phyloP scores from a whole-genome alignment of 192 early-diverging fungal species.

The Chytriomyces confervae region DNA sequence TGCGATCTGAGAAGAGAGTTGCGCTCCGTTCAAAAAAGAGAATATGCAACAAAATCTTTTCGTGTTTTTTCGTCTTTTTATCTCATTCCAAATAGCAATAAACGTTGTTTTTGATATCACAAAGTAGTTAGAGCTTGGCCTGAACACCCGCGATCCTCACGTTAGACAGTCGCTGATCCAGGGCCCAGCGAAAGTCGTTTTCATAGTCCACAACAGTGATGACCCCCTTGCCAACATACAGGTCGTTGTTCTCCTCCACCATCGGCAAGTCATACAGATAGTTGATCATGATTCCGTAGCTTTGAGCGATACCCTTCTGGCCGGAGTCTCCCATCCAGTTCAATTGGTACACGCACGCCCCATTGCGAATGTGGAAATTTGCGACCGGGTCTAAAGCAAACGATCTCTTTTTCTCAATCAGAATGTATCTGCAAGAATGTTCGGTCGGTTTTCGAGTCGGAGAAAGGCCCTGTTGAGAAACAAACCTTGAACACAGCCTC shows the following conservation, averaged over 20 bases:
- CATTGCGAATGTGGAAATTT: slow-evolving; percentile 95
- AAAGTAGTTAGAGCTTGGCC: no score
- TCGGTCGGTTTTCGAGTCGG: not conserved
- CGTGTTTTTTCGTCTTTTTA: no score
- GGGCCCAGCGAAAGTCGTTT: slow-evolving; percentile 33
- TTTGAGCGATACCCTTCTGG: slow-evolving; percentile 79
- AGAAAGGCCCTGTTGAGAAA: slow-evolving; percentile 27
- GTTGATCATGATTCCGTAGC: slow-evolving; percentile 94
- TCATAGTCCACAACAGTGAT: slow-evolving; percentile 42
- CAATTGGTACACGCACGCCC: slow-evolving; percentile 83
- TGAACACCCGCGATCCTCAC: not conserved
- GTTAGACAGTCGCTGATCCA: not conserved
- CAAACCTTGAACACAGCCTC: slow-evolving; percentile 63
- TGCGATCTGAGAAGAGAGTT: not conserved
- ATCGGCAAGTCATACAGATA: slow-evolving; percentile 49
- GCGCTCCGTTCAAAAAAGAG: no score
- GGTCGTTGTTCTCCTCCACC: slow-evolving; percentile 83
- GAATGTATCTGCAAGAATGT: slow-evolving; percentile 57
- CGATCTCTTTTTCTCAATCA: slow-evolving; percentile 69
- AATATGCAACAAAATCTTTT: no score
- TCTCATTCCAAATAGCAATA: no score
- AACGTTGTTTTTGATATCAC: no score
- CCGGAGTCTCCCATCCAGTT: slow-evolving; percentile 91
- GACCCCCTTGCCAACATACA: slow-evolving; percentile 51
- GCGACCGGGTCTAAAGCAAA: slow-evolving; percentile 88